Evolutionary conservation across 2,329 filamentous ascomycete species (phyloP), one percentile per base, ranked within the genome.

Genomic region (Gnomoniopsis sp.): DNA sequence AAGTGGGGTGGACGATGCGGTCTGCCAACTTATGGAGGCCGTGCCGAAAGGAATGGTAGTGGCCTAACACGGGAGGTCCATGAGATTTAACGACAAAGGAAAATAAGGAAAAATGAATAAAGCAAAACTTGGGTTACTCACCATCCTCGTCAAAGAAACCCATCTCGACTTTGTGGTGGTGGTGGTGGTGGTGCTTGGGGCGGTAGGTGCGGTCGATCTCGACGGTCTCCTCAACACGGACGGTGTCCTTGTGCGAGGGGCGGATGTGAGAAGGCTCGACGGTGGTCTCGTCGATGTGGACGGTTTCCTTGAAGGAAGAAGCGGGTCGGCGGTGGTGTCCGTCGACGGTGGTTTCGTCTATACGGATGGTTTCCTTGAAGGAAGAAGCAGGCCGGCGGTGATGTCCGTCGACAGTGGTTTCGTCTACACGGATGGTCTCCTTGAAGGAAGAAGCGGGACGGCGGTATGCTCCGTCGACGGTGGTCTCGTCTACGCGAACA

Each of bases 81-180:
- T 54, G 26, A 61, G 59, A 61, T 52, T 51, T 30, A 50, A n/a
- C 12, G 26, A 55, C 48, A 41, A 53, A 59, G 58, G 64, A 50
- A 33, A 41, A 15, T n/a, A 55, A 62, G 38, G 57, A 48, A 52
- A 47, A 52, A 47, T 58, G 36, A 51, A 3, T 57, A 34, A 60
- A 49, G 44, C 46, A 17, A 50, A 54, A 63, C 55, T 49, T 34
- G 49, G 54, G 56, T 23, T 51, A 44, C 82, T 74, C 73, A 85
- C 82, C 81, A 67, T 82, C 77, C 64, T 86, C 81, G 76, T 85
- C 82, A 79, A 84, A 85, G 79, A 86, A 85, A 75, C 82, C 83
- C 83, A 86, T 86, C 74, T 82, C 84, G 75, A 75, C 74, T 69
- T 79, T 77, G 60, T 75, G 72, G 65, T 72, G 65, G 67, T 75